Evolutionary conservation across 352 stramenopile species (phyloP).

Genomic region (Pythium graminicola): DNA sequence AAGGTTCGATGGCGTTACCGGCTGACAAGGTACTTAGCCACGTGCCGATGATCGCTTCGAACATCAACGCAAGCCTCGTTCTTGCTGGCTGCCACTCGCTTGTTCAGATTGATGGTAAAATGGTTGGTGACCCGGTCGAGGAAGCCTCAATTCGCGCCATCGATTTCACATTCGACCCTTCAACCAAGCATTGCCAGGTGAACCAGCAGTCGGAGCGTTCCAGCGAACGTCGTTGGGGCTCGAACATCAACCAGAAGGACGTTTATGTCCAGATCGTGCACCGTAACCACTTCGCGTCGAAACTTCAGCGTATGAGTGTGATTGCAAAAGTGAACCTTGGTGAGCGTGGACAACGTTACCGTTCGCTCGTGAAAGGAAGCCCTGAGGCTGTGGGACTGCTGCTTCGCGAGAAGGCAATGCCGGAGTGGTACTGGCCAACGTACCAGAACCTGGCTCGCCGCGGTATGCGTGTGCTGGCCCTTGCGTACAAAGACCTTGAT

Average conservation of each 20-base stretch:
- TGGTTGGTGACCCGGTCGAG: constrained; percentile 98
- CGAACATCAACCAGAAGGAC: constrained; percentile 64
- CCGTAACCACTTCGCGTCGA: constrained; percentile 94
- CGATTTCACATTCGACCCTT: constrained; percentile 85
- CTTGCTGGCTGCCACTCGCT: constrained; percentile 95
- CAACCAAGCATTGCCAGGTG: constrained; percentile 64
- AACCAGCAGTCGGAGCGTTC: constrained; percentile 69
- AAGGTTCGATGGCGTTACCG: constrained; percentile 19
- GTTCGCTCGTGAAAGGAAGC: constrained; percentile 95
- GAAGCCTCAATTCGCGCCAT: constrained; percentile 95
- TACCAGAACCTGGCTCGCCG: constrained; percentile 79
- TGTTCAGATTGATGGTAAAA: constrained; percentile 94
- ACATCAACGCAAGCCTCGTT: constrained; percentile 75
- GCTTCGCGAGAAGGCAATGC: constrained; percentile 75
- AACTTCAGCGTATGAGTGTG: constrained; percentile 96
- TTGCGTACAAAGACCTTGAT: constrained; percentile 93
- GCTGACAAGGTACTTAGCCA: constrained; percentile 48
- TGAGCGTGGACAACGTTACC: constrained; percentile 59
- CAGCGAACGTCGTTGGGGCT: constrained; percentile 63
- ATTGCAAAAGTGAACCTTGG: constrained; percentile 86
- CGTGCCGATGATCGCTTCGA: constrained; percentile 79
- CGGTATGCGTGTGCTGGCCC: constrained; percentile 91
- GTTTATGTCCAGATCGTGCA: constrained; percentile 89
- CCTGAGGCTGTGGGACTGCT: constrained; percentile 91
- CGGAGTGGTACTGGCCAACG: constrained; percentile 86